Conservation (phyloP, 148 eudicot genomes). For the Fallopia convolvulus region DNA sequence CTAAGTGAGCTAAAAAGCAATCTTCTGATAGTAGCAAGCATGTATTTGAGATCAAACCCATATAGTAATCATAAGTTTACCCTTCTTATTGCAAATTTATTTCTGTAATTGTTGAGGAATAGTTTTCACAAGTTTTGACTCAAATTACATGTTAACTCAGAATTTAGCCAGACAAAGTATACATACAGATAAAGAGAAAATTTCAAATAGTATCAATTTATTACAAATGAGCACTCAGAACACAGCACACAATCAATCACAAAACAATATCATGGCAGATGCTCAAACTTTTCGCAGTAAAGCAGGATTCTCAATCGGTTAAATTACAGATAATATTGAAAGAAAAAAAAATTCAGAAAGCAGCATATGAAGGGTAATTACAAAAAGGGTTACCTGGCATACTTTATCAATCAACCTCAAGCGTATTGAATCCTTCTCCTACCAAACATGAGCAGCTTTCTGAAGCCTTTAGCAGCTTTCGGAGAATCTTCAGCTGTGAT, state of each 20-base stretch:
- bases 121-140: background rate
- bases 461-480: constrained; percentile 53
- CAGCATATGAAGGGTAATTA: constrained; percentile 2
- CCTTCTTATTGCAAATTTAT: background rate
- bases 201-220: background rate
- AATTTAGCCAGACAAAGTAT: background rate
- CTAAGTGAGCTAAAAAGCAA: background rate
- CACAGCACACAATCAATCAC: background rate
- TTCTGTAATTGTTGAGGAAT: background rate
- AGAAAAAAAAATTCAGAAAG: background rate
- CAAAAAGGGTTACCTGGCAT: background rate
- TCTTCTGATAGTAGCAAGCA: background rate
- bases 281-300: background rate
- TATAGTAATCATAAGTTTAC: background rate
- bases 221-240: constrained; percentile 2
- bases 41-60: background rate
- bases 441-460: constrained; percentile 71
- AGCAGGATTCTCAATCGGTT: background rate
- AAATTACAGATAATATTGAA: background rate
- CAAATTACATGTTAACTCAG: background rate
- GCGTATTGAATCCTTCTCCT: constrained; percentile 26
- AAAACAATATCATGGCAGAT: background rate
- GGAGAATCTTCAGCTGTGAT: constrained; percentile 38
- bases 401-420: background rate
- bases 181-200: background rate